These are phyloP conservation scores for Euphorbia peplus DNA, from an alignment of 345 rosid genomes.

Conservation along the genomic window DNA sequence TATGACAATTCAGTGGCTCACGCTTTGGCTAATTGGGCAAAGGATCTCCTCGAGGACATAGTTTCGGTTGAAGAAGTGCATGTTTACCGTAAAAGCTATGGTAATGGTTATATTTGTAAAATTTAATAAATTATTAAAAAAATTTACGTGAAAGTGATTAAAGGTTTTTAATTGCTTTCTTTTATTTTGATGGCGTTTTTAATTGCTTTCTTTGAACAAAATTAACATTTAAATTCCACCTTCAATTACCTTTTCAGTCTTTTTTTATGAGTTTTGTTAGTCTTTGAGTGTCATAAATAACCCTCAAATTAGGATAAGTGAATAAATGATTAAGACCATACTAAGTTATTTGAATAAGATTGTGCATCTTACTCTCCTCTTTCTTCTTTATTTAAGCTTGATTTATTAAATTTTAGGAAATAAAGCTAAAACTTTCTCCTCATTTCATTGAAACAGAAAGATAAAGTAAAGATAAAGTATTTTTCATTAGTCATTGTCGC, in stretches of 20 bases:
- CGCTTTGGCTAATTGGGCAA: too few relatives aligned
- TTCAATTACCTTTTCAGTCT: neutral
- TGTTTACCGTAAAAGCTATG: too few relatives aligned
- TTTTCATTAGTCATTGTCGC: neutral
- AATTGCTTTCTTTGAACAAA: neutral
- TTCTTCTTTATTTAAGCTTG: neutral
- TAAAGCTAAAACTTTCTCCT: neutral
- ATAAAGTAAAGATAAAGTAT: too few relatives aligned
- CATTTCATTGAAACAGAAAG: neutral
- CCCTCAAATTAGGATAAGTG: neutral
- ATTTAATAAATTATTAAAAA: too few relatives aligned
- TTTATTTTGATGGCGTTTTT: too few relatives aligned
- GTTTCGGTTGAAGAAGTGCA: too few relatives aligned
- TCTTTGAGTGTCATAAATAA: neutral
- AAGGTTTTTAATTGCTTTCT: too few relatives aligned
- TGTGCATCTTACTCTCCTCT: neutral
- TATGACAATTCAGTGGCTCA: too few relatives aligned
- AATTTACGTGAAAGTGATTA: too few relatives aligned
- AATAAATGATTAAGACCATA: neutral
- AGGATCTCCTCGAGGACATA: too few relatives aligned
- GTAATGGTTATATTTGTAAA: too few relatives aligned
- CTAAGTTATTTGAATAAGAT: neutral
- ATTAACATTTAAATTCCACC: neutral
- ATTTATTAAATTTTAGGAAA: neutral
- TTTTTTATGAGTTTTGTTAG: too few relatives aligned